Base-by-base conservation (phyloP, 495 filamentous ascomycete genomes). In the Glutinoglossum americanum region DNA sequence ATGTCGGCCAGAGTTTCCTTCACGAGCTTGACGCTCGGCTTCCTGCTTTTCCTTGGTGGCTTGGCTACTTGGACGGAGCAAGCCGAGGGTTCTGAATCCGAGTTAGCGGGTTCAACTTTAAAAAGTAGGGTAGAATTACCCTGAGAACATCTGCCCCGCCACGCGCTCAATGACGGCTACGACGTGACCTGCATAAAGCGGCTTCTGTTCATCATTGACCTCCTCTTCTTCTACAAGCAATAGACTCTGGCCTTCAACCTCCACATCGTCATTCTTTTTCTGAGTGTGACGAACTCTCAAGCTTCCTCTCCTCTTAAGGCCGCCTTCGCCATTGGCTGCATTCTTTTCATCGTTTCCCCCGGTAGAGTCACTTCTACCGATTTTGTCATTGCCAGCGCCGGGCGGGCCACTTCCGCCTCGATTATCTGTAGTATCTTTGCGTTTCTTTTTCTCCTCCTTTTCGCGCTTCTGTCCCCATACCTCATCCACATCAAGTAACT, bases 21-120 rank as follows among this genome's bases (percentile, higher is more conserved):
- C 93, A 63, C 93, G 82, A 62, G 89, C 87, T 55, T 83, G 82
- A 53, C 92, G 82, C 70, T 98, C 92, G 48, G 92, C 92, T 70
- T 98, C 92, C 68, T 98, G 92, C 72, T 98, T 98, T 74, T 98
- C 92, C 73, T 98, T 98, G 53, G 92, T 98, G 15, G 92, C 92
- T 75, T 98, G 92, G 71, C 89, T 96, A 73, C 92, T 97, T 28
- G 92, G 92, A 27, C 92, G 85, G 21, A 98, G 76, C 26, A 98
- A 73, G 60, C 92, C 92, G 54, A 97, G 79, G 30, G 90, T 94
- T 45, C 74, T 75, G 60, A 6, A 37, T 10, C 25, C 26, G 28
- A 33, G 44, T 25, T 11, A 41, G 5, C 17, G 11, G 30, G 30
- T 60, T 26, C 33, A 54, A 17, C 33, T 9, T 1, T 17, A 41